phyloP scores from a whole-genome alignment of 1,139 yeast species.

The Blastobotrys elegans region DNA sequence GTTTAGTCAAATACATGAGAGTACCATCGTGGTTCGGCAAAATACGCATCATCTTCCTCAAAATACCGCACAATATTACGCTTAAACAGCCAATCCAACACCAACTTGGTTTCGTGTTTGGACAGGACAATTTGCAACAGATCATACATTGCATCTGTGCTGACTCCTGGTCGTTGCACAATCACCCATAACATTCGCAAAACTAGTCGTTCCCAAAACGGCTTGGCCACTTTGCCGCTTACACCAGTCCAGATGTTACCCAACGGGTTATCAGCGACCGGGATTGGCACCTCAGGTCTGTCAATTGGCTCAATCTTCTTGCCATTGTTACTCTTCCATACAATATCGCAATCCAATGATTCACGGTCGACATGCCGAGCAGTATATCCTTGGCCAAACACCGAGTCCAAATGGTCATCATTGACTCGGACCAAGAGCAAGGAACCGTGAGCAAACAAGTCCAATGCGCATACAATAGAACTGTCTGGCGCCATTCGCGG shows the following conservation, averaged over 20 bases:
- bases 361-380: conserved; percentile 59
- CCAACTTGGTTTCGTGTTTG: conserved; percentile 43
- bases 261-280: conserved; percentile 60
- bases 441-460: conserved; percentile 39
- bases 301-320: conserved; percentile 11
- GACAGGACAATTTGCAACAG: conserved; percentile 44
- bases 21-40: conserved; percentile 54
- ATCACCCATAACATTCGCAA: conserved; percentile 50
- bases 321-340: conserved; percentile 21
- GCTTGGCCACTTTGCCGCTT: conserved; percentile 52
- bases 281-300: conserved; percentile 25
- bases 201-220: conserved; percentile 56
- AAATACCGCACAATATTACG: conserved; percentile 42
- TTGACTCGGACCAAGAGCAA: conserved; percentile 50
- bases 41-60: conserved; percentile 42
- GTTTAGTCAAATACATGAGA: conserved; percentile 14
- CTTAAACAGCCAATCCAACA: conserved; percentile 54
- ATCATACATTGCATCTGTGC: conserved; percentile 34
- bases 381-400: conserved; percentile 49
- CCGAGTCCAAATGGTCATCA: conserved; percentile 21
- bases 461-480: conserved; percentile 51
- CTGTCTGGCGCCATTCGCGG: conserved; percentile 57
- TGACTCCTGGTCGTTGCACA: conserved; percentile 55
- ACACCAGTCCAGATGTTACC: conserved; percentile 70
- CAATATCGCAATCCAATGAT: conserved; percentile 58